Base-by-base conservation (phyloP, 129 eudicot species). In the Calendula officinalis region DNA sequence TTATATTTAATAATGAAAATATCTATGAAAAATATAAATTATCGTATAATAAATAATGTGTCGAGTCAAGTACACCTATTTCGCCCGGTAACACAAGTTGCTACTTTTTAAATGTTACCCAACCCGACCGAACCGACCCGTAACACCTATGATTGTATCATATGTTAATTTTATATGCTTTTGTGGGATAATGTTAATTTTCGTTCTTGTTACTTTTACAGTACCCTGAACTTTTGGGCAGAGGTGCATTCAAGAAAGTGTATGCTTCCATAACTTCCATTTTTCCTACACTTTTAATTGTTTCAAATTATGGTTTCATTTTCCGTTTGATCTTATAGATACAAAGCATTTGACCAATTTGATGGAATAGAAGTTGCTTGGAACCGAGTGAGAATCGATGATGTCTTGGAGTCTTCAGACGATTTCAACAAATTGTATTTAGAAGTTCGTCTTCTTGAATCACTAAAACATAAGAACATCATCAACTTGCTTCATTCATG, bases 331-430 rank as follows among this genome's bases (percentile, higher is more conserved):
- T 14, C 15, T 42, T 64, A 70, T 67, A 92, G 98, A 56, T 92
- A 79, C 68, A 85, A 76, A 64, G 91, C 95, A 52, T 88, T 88
- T 65, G 99, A 94, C 73, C 89, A 75, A 65, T 36, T 77, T 13
- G 89, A 86, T 15, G 99, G 99, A 56, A 73, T 83, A 56, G 99
- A 88, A 75, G 95, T 94, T 54, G 99, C 99, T 7, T 88, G 99
- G 97, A 88, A 69, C 80, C 81, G 76, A 22, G 85, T 94, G 38
- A 83, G 73, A 71, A 71, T 88, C 12, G 75, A 78, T 43, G 84
- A 79, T 7, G 75, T 79, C 56, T 48, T 88, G 73, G 83, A 54
- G 66, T 81, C 89, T 60, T 78, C 90, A 11, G 89, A 85, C 8
- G 95, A 78, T 62, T 45, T 83, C 67, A 88, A 57, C 37, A 81